Conservation (phyloP, 352 stramenopile genomes). For the Elongisporangium anandrum region DNA sequence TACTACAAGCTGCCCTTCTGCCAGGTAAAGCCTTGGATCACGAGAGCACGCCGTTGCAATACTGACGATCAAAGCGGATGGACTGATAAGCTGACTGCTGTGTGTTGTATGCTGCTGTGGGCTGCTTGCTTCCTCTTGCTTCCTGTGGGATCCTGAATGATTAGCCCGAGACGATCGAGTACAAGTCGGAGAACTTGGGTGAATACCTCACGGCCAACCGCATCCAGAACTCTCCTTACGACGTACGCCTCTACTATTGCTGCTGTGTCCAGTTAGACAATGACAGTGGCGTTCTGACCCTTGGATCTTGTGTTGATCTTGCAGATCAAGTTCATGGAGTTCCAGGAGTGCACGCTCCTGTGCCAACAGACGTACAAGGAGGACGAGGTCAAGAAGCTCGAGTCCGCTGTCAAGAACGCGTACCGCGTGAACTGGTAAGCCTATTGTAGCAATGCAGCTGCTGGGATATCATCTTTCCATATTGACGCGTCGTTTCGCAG, state of each 20-base stretch:
- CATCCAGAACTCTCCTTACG: slow-evolving; percentile 98
- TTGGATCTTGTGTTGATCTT: slow-evolving; percentile 1
- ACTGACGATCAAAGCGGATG: background rate
- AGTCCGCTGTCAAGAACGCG: slow-evolving; percentile 93
- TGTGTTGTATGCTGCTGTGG: background rate
- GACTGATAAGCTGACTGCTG: slow-evolving; percentile 2
- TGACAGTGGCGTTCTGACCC: background rate
- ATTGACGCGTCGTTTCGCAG: slow-evolving; percentile 12
- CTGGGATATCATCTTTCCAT: background rate
- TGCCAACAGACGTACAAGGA: slow-evolving; percentile 90
- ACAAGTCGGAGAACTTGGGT: slow-evolving; percentile 98
- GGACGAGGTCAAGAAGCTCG: slow-evolving; percentile 87
- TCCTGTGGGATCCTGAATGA: slow-evolving; percentile 5
- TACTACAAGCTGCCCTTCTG: slow-evolving; percentile 99
- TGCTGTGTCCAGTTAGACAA: background rate
- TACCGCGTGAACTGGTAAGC: slow-evolving; percentile 96
- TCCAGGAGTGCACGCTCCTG: slow-evolving; percentile 63
- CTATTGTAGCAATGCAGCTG: slow-evolving; percentile 9
- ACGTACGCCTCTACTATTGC: slow-evolving; percentile 22
- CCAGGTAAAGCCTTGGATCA: slow-evolving; percentile 42
- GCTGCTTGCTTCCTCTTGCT: slow-evolving; percentile 3
- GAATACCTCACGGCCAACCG: slow-evolving; percentile 98
- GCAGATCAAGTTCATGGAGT: slow-evolving; percentile 86
- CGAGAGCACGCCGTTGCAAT: background rate
- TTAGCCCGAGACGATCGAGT: slow-evolving; percentile 87